These are phyloP conservation scores for Acer yangbiense DNA, from an alignment of 345 rosid genomes.

Conservation along the genomic window DNA sequence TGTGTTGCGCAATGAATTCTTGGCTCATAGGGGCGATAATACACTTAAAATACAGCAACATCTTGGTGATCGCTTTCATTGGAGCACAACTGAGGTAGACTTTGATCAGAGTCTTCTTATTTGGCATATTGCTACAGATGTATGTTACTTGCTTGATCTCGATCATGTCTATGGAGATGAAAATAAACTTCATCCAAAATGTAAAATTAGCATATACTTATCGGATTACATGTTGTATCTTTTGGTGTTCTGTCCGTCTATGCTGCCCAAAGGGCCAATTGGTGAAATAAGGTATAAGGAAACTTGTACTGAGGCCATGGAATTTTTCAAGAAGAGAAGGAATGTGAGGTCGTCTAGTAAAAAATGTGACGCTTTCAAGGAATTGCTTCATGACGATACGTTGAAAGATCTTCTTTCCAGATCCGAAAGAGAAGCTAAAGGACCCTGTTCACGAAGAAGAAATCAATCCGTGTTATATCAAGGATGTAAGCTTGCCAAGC, in stretches of 20 bases:
- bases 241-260: slow-evolving; percentile 6
- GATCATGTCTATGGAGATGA: not conserved
- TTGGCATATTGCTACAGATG: slow-evolving; percentile 12
- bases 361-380: not conserved
- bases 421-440: too few species aligned
- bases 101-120: slow-evolving; percentile 13
- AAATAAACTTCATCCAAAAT: not conserved
- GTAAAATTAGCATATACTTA: slow-evolving; percentile 13
- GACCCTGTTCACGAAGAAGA: too few species aligned
- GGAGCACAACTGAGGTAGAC: slow-evolving; percentile 7
- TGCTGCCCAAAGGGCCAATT: slow-evolving; percentile 20
- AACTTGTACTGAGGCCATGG: slow-evolving; percentile 2
- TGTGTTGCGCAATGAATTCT: not conserved
- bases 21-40: slow-evolving; percentile 13
- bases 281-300: not conserved
- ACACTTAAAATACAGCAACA: not conserved
- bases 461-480: slow-evolving; percentile 2
- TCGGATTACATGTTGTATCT: slow-evolving; percentile 28
- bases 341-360: not conserved
- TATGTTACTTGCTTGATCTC: slow-evolving; percentile 5
- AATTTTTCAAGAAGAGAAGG: not conserved
- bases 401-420: too few species aligned
- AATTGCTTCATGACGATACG: not conserved
- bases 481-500: slow-evolving; percentile 4
- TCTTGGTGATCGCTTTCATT: not conserved